These are phyloP conservation scores for Porphyrellus cyaneotinctus DNA, from an alignment of 768 basidiomycete genomes.

Conservation along the genomic window DNA sequence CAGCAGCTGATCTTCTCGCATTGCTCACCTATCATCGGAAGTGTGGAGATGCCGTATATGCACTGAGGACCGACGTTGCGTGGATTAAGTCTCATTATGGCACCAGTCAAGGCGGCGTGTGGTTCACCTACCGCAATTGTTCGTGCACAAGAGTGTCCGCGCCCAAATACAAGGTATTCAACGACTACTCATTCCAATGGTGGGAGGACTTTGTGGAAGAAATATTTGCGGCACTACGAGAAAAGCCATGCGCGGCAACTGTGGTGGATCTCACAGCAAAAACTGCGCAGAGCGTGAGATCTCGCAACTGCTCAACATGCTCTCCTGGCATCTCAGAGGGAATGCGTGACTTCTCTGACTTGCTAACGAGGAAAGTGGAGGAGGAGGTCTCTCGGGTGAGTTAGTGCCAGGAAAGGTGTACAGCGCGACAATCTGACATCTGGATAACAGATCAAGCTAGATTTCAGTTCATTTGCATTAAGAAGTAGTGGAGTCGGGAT, in stretches of 20 bases:
- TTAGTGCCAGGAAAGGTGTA: background rate
- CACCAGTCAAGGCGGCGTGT: background rate
- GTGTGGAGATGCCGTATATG: constrained; percentile 14
- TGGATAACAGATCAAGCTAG: constrained; percentile 1
- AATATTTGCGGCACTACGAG: constrained; percentile 7
- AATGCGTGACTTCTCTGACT: constrained; percentile 14
- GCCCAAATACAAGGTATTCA: background rate
- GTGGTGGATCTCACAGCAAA: background rate
- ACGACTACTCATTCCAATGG: constrained; percentile 6
- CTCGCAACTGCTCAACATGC: background rate
- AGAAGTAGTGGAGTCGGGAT: too few species aligned
- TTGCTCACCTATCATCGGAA: constrained; percentile 20
- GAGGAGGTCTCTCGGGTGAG: constrained; percentile 14
- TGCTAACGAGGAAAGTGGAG: constrained; percentile 12
- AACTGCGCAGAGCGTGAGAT: background rate
- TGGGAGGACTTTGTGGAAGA: constrained; percentile 23
- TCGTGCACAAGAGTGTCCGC: background rate
- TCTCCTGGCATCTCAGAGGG: background rate
- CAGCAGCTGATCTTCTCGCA: constrained; percentile 22
- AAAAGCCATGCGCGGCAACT: constrained; percentile 17
- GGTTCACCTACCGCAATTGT: constrained; percentile 2
- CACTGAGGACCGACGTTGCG: background rate
- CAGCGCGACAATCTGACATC: background rate
- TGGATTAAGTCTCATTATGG: constrained; percentile 19
- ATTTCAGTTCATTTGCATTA: background rate